Percentiles rank a stretch among this genome's conserved stretches.
Conservation (phyloP, 495 filamentous ascomycete species). For the Daldinia vernicosa region DNA sequence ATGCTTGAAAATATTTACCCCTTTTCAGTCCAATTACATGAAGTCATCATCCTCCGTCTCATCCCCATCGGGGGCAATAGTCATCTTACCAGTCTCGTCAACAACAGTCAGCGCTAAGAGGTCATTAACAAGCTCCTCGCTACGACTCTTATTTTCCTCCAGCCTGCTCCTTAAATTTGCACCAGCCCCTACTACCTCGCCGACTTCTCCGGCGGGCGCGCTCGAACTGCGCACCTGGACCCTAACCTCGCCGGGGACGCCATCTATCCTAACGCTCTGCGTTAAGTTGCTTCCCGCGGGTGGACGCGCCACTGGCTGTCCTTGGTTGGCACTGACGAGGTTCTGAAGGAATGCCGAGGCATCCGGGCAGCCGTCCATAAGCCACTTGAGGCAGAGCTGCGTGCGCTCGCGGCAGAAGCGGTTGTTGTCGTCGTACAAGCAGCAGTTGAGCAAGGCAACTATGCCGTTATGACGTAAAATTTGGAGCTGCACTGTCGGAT, state of each 20-base stretch:
- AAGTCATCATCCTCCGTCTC: slow-evolving; percentile 60
- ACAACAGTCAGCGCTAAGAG: slow-evolving; percentile 50
- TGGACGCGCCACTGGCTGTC: slow-evolving; percentile 15
- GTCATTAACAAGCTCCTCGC: slow-evolving; percentile 54
- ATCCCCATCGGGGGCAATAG: slow-evolving; percentile 46
- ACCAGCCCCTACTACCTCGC: slow-evolving; percentile 17
- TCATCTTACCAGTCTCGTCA: slow-evolving; percentile 49
- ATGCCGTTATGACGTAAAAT: slow-evolving; percentile 83
- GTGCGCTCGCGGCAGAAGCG: slow-evolving; percentile 91
- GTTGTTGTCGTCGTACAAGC: slow-evolving; percentile 85
- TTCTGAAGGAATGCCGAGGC: slow-evolving; percentile 79
- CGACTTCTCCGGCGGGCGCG: slow-evolving; percentile 34
- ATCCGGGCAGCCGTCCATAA: slow-evolving; percentile 83
- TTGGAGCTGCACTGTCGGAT: slow-evolving; percentile 81
- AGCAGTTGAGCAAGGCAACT: slow-evolving; percentile 85
- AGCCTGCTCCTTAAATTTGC: slow-evolving; percentile 32
- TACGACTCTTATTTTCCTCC: slow-evolving; percentile 47
- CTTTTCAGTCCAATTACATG: slow-evolving; percentile 39
- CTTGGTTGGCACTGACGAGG: slow-evolving; percentile 54
- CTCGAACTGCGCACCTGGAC: slow-evolving; percentile 51
- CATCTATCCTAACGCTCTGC: slow-evolving; percentile 53
- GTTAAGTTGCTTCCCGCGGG: slow-evolving; percentile 16
- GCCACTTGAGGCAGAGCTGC: slow-evolving; percentile 87
- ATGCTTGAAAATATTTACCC: background rate
- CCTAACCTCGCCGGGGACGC: slow-evolving; percentile 55